Evolutionary conservation across 148 eudicot genomes (phyloP).

Genomic region (Cornus florida): DNA sequence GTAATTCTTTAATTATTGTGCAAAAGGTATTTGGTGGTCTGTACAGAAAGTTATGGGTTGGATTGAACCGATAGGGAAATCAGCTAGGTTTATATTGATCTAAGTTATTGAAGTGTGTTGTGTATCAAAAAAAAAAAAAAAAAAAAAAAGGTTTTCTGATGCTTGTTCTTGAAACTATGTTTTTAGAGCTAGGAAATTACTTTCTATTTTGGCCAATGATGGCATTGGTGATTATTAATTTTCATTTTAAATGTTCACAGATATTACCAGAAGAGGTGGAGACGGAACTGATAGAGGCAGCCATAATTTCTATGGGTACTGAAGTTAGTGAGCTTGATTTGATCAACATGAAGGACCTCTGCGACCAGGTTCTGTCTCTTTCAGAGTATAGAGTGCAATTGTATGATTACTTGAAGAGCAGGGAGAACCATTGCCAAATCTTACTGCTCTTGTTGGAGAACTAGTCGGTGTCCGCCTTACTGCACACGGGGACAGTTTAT

Average conservation of each 20-base stretch:
- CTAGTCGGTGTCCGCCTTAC: conserved; percentile 97
- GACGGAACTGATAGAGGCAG: conserved; percentile 78
- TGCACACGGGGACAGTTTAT: conserved; percentile 90
- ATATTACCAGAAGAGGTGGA: conserved; percentile 86
- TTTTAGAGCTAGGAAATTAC: background rate
- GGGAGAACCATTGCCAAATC: conserved; percentile 91
- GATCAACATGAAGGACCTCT: conserved; percentile 75
- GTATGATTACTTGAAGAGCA: conserved; percentile 80
- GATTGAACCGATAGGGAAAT: background rate
- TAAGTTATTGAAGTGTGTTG: background rate
- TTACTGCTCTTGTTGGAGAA: conserved; percentile 95
- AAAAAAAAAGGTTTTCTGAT: background rate
- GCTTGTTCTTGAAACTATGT: too few relatives aligned
- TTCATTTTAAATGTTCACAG: conserved; percentile 31
- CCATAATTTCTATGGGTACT: conserved; percentile 95
- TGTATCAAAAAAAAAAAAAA: too few relatives aligned
- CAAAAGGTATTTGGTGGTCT: background rate
- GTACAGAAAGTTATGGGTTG: background rate
- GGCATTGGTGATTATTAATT: background rate
- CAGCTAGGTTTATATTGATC: background rate
- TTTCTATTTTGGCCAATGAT: background rate
- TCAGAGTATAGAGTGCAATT: conserved; percentile 90
- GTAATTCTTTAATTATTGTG: too few relatives aligned
- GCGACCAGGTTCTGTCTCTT: conserved; percentile 87
- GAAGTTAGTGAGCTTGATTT: conserved; percentile 96